phyloP scores from a whole-genome alignment of 2,329 filamentous ascomycete genomes.

The Fusarium succisae region DNA sequence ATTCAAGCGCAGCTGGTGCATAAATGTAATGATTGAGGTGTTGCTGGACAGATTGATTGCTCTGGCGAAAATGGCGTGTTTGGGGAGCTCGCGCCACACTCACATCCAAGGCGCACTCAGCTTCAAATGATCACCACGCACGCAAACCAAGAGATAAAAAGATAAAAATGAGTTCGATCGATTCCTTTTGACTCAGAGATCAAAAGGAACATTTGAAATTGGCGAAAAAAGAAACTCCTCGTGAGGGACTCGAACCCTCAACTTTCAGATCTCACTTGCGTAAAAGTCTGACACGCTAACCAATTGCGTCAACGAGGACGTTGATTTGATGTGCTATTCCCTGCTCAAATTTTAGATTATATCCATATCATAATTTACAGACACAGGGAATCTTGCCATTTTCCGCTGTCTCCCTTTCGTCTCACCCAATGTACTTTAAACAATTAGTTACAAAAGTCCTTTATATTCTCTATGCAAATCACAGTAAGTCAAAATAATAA shows the following conservation, averaged over 20 bases:
- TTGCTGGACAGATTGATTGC: background rate
- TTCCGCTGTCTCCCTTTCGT: no score
- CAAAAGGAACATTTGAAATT: fast-evolving
- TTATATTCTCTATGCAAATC: no score
- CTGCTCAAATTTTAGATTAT: fast-evolving
- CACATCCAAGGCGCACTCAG: background rate
- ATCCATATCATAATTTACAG: fast-evolving
- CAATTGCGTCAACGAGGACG: slow-evolving; percentile 22
- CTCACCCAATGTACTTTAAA: no score
- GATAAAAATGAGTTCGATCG: background rate
- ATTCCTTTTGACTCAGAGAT: fast-evolving
- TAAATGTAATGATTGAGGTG: background rate
- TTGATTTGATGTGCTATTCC: fast-evolving
- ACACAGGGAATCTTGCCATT: no score
- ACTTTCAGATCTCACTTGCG: slow-evolving; percentile 17
- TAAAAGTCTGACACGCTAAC: slow-evolving; percentile 32
- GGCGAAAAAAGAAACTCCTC: background rate
- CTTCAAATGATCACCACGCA: background rate
- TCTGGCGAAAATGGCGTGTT: background rate
- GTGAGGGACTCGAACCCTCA: background rate
- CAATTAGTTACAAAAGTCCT: no score
- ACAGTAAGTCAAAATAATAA: no score
- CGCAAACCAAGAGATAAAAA: background rate
- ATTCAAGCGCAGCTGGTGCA: background rate
- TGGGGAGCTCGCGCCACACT: background rate